Evolutionary conservation across 208 protist genomes (phyloP).

Genomic region (Vickermania spadyakhi): DNA sequence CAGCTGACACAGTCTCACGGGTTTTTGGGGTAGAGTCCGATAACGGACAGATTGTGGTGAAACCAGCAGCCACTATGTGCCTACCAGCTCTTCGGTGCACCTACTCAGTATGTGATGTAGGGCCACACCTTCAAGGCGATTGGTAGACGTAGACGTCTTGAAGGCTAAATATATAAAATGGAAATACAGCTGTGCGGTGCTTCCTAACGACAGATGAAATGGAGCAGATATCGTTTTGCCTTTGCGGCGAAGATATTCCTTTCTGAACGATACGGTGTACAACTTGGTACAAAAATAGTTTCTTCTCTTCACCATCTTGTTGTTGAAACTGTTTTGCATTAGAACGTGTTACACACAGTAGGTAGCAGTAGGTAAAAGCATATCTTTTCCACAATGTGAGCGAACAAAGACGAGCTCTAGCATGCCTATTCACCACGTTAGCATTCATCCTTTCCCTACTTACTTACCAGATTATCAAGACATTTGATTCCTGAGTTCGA

Average conservation of each 20-base stretch:
- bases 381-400: not conserved
- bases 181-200: too few relatives aligned
- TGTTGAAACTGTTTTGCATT: not conserved
- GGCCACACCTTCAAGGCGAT: not conserved
- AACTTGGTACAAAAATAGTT: too few relatives aligned
- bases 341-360: not conserved
- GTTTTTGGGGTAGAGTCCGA: constrained; percentile 1
- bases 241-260: too few relatives aligned
- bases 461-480: not conserved
- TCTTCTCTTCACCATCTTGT: not conserved
- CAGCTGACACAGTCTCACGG: not conserved
- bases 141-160: not conserved
- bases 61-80: constrained; percentile 1
- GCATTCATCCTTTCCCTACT: not conserved
- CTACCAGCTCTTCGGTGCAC: constrained; percentile 1
- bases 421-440: not conserved
- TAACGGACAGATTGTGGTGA: not conserved
- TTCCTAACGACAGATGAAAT: too few relatives aligned
- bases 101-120: constrained; percentile 1
- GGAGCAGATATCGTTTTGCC: too few relatives aligned
- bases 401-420: not conserved
- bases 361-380: not conserved
- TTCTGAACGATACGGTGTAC: too few relatives aligned
- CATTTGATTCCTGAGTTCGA: too few relatives aligned
- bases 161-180: too few relatives aligned